These are phyloP conservation scores for Mycogone perniciosa DNA, from an alignment of 2,329 filamentous ascomycete genomes.

Conservation along the genomic window DNA sequence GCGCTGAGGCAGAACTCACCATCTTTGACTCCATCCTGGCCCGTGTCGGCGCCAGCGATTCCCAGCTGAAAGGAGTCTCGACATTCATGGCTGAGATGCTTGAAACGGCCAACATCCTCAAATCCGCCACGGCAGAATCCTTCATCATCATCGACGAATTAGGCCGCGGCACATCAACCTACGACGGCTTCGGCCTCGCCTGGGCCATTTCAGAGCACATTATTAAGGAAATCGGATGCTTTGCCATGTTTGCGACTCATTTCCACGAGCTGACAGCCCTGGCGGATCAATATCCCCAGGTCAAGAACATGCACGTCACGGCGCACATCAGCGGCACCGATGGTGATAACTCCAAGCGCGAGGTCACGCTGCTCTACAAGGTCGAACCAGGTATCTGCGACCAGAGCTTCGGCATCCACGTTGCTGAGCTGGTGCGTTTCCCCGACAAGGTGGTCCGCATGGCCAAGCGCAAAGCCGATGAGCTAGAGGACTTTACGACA, in stretches of 20 bases:
- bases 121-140: constrained; percentile 89
- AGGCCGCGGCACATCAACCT: constrained; percentile 92
- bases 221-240: constrained; percentile 88
- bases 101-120: constrained; percentile 96
- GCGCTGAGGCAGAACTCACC: constrained; percentile 79
- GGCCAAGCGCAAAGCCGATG: constrained; percentile 98
- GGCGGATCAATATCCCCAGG: constrained; percentile 77
- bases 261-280: constrained; percentile 96
- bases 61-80: constrained; percentile 93
- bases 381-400: constrained; percentile 94
- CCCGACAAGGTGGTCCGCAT: constrained; percentile 96
- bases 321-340: constrained; percentile 70
- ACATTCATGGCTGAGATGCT: constrained; percentile 99
- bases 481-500: constrained; percentile 88
- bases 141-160: constrained; percentile 98
- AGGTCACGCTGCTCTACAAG: constrained; percentile 95
- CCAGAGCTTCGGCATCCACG: constrained; percentile 97
- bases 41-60: constrained; percentile 90
- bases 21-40: constrained; percentile 97
- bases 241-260: constrained; percentile 92
- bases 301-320: constrained; percentile 90
- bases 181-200: constrained; percentile 96
- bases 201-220: constrained; percentile 99
- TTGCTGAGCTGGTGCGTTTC: constrained; percentile 93
- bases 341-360: constrained; percentile 51